These are phyloP conservation scores for Picea glauca DNA, from an alignment of 75 land plant genomes.

Conservation along the genomic window DNA sequence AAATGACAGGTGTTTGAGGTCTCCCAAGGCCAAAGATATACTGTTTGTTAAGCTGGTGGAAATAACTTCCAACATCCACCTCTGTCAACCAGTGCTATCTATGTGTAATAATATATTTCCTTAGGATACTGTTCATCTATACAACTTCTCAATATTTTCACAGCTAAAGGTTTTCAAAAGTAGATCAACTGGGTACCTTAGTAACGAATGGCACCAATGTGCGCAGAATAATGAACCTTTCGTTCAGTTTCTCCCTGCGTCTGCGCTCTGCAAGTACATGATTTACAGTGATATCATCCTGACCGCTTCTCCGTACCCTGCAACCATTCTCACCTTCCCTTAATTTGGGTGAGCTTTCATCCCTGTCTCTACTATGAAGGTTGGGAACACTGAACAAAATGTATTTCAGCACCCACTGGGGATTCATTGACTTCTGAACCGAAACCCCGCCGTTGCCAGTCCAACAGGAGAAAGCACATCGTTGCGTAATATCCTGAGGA, in stretches of 20 bases:
- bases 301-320: constrained; percentile 30
- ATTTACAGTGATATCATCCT: constrained; percentile 71
- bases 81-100: not conserved
- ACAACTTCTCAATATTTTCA: not conserved
- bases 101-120: not conserved
- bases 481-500: constrained; percentile 1
- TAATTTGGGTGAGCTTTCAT: constrained; percentile 36
- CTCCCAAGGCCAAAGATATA: not conserved
- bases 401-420: constrained; percentile 61
- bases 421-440: constrained; percentile 13
- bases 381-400: constrained; percentile 47
- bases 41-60: not conserved
- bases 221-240: constrained; percentile 69
- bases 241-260: constrained; percentile 86
- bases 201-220: constrained; percentile 83
- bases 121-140: not conserved
- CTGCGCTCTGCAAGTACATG: constrained; percentile 81
- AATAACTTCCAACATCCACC: not conserved
- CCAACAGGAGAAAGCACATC: constrained; percentile 53
- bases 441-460: constrained; percentile 12
- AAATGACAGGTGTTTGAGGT: not conserved
- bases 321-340: constrained; percentile 17
- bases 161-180: not conserved
- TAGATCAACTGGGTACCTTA: constrained; percentile 34
- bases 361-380: constrained; percentile 39